A percentile compares a stretch with the other conserved stretches of the same genome.
Conservation (phyloP, 1,139 yeast genomes). For the Candida tunisiensis region DNA sequence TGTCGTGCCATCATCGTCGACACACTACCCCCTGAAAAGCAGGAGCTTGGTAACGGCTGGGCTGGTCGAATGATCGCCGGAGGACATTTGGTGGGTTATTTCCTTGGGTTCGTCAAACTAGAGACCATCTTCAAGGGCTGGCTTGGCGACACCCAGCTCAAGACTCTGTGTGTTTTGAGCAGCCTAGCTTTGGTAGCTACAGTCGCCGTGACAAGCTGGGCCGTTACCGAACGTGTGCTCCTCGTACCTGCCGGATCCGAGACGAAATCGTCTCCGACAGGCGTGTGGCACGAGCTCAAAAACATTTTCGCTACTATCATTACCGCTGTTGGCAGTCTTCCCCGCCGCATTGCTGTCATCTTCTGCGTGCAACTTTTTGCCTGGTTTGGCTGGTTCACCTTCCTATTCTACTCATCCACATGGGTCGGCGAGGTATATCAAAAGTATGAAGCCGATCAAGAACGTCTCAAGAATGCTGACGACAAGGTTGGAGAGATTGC, state of each 20-base stretch:
- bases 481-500: slow-evolving; percentile 18
- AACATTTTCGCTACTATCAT: slow-evolving; percentile 7
- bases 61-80: slow-evolving; percentile 51
- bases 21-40: slow-evolving; percentile 34
- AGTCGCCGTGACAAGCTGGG: slow-evolving; percentile 24
- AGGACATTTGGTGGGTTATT: slow-evolving; percentile 38
- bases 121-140: slow-evolving; percentile 19
- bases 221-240: slow-evolving; percentile 23
- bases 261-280: neutral
- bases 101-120: slow-evolving; percentile 26
- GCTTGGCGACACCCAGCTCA: slow-evolving; percentile 33
- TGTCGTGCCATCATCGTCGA: slow-evolving; percentile 43
- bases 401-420: slow-evolving; percentile 22
- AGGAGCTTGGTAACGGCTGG: slow-evolving; percentile 50
- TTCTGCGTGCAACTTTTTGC: slow-evolving; percentile 19
- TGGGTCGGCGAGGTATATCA: slow-evolving; percentile 25
- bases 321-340: slow-evolving; percentile 9
- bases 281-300: slow-evolving; percentile 3
- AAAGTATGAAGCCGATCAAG: slow-evolving; percentile 5
- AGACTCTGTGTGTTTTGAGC: slow-evolving; percentile 30
- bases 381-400: slow-evolving; percentile 24
- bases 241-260: slow-evolving; percentile 18
- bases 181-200: slow-evolving; percentile 23
- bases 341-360: slow-evolving; percentile 12
- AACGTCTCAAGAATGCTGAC: too few relatives aligned